A percentile compares a stretch with the other conserved stretches of the same genome.
Evolutionary conservation across 805 yeast genomes (phyloP).

Genomic region (Lachancea lanzarotensis): DNA sequence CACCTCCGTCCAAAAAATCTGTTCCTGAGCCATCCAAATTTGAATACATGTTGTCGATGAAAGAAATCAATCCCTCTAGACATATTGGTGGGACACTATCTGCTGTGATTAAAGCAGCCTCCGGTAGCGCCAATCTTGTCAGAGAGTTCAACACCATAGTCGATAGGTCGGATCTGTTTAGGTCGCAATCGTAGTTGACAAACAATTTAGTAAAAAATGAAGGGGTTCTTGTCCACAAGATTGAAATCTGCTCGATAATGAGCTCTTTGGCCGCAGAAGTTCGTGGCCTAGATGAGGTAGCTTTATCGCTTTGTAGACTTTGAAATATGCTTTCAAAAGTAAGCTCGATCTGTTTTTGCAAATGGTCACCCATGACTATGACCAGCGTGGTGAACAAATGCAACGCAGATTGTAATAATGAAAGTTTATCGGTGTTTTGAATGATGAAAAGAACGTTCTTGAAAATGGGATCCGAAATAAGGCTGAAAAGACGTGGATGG

Average conservation of each 20-base stretch:
- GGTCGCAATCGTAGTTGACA: slow-evolving; percentile 83
- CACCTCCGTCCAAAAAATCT: neutral
- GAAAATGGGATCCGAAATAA: slow-evolving; percentile 76
- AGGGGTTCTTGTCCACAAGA: slow-evolving; percentile 76
- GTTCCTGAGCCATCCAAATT: slow-evolving; percentile 27
- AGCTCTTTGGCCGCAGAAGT: slow-evolving; percentile 61
- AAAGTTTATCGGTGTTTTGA: slow-evolving; percentile 62
- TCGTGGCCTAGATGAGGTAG: slow-evolving; percentile 23
- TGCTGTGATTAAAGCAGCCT: slow-evolving; percentile 70
- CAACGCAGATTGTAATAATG: slow-evolving; percentile 66
- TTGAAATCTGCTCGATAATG: slow-evolving; percentile 75
- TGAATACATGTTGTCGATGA: slow-evolving; percentile 55
- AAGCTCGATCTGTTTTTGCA: slow-evolving; percentile 77
- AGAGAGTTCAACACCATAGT: slow-evolving; percentile 60
- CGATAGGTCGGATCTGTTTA: slow-evolving; percentile 75
- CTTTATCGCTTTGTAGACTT: slow-evolving; percentile 33
- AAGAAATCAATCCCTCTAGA: slow-evolving; percentile 74
- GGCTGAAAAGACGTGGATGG: slow-evolving; percentile 59
- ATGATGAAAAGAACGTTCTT: slow-evolving; percentile 77
- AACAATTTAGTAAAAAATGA: slow-evolving; percentile 68
- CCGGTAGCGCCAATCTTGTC: slow-evolving; percentile 76
- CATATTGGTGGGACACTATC: slow-evolving; percentile 91
- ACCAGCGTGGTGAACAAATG: slow-evolving; percentile 69
- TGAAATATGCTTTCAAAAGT: slow-evolving; percentile 58
- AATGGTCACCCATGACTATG: slow-evolving; percentile 54